Percentiles rank a stretch among this genome's conserved stretches.
Conservation (phyloP, 176 grass and related monocot genomes). For the Carex parvula region DNA sequence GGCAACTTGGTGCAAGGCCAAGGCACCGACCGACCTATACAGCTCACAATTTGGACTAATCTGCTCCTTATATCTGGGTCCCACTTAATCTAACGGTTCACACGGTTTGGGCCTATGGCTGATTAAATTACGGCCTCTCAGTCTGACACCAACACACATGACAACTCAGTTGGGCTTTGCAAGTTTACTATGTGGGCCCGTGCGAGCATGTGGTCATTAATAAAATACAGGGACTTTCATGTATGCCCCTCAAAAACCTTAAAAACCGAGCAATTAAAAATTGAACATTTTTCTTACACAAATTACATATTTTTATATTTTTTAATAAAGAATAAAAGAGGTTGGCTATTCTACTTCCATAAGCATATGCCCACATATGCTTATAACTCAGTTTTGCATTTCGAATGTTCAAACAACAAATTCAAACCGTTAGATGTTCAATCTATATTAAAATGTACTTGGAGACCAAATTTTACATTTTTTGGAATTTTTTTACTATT, state of each 20-base stretch:
- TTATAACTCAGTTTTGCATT: too few relatives aligned
- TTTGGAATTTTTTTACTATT: too few relatives aligned
- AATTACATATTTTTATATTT: too few relatives aligned
- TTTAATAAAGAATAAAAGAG: too few relatives aligned
- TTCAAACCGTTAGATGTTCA: too few relatives aligned
- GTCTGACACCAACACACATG: constrained; percentile 15
- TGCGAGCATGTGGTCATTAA: not conserved
- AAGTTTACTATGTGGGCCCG: not conserved
- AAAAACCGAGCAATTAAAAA: too few relatives aligned
- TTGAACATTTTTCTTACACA: not conserved
- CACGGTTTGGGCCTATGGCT: constrained; percentile 10
- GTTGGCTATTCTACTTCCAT: too few relatives aligned
- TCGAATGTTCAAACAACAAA: too few relatives aligned
- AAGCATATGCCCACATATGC: too few relatives aligned
- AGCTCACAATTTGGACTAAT: not conserved
- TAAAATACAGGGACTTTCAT: not conserved
- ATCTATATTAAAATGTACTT: too few relatives aligned
- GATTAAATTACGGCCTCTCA: not conserved
- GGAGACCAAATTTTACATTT: too few relatives aligned
- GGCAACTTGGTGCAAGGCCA: not conserved
- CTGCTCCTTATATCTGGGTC: not conserved
- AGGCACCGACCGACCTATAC: constrained; percentile 11
- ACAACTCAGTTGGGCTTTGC: constrained; percentile 6
- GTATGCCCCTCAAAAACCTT: too few relatives aligned
- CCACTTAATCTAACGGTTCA: constrained; percentile 22